Evolutionary conservation across 306 rosid species (phyloP).

Genomic region (Malus sieversii): DNA sequence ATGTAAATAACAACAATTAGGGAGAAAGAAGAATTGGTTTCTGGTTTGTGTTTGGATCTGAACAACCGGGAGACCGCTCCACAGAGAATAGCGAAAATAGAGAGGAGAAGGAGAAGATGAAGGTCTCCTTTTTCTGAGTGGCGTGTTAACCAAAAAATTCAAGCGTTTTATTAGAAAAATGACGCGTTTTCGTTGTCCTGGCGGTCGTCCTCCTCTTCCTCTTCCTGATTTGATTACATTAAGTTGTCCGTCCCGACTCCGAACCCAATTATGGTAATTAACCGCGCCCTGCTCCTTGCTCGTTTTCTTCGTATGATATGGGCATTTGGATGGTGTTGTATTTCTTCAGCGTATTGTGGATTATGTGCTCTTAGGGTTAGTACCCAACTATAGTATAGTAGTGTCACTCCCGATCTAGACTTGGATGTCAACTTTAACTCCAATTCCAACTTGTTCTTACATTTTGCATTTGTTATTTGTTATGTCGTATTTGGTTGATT

Average conservation of each 20-base stretch:
- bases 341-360: background rate
- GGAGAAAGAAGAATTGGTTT: background rate
- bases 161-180: background rate
- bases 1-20: too few relatives aligned
- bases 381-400: background rate
- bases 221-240: background rate
- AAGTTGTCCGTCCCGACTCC: background rate
- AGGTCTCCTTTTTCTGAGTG: background rate
- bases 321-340: background rate
- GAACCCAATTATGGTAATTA: background rate
- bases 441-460: background rate
- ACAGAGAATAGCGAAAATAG: background rate
- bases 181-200: background rate
- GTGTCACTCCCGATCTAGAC: constrained; percentile 9
- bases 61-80: background rate
- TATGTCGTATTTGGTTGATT: background rate
- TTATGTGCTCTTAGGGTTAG: background rate
- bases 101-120: background rate
- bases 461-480: background rate
- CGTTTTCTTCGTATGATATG: background rate
- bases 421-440: background rate
- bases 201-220: background rate
- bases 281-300: background rate
- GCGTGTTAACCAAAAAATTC: background rate
- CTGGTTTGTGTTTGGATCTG: constrained; percentile 7